Conservation (phyloP, 306 rosid genomes). For the Ormosia emarginata region DNA sequence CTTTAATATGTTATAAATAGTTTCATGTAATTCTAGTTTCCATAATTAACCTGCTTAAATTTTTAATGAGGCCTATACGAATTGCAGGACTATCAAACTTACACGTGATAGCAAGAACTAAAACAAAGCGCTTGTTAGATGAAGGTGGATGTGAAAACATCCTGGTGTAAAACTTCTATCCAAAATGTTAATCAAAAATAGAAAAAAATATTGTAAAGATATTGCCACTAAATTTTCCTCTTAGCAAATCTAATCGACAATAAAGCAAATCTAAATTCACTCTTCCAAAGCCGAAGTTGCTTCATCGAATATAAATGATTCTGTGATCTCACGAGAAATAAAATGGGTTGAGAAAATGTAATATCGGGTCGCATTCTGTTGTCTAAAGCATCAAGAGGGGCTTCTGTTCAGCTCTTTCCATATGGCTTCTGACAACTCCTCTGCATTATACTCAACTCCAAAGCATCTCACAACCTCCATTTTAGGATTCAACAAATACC, state of each 20-base stretch:
- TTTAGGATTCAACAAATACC: slow-evolving; percentile 79
- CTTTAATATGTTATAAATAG: too few species aligned
- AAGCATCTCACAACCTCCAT: slow-evolving; percentile 85
- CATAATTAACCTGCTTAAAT: neutral
- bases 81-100: neutral
- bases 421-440: slow-evolving; percentile 63
- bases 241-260: neutral
- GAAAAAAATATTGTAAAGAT: neutral
- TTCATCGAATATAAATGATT: neutral
- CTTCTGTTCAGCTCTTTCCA: slow-evolving; percentile 46
- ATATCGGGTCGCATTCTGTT: neutral
- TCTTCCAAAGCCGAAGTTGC: neutral
- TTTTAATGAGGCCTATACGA: neutral
- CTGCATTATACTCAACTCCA: slow-evolving; percentile 77
- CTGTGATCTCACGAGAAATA: neutral
- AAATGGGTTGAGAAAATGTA: neutral
- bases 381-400: slow-evolving; percentile 28
- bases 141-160: neutral
- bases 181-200: neutral
- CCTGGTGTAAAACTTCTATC: neutral
- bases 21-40: neutral
- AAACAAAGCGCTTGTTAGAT: neutral
- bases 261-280: neutral
- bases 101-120: neutral
- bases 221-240: neutral